A percentile compares a stretch with the other conserved stretches of the same genome.
Conservation (phyloP, 768 basidiomycete genomes). For the Boletus tylopilopsis region DNA sequence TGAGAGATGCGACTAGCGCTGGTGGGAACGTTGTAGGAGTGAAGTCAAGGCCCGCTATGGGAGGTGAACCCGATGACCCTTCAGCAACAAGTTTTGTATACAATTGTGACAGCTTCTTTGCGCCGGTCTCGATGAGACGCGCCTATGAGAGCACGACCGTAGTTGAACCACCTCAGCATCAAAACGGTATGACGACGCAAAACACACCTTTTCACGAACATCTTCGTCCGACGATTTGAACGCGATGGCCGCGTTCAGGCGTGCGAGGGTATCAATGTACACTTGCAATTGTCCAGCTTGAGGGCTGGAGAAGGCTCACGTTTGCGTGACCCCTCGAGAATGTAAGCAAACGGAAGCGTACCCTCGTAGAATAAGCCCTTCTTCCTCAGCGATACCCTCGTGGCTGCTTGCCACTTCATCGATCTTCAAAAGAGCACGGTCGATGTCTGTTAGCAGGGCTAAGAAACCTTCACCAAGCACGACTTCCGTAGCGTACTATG, state of each 20-base stretch:
- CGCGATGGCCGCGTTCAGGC: conserved; percentile 74
- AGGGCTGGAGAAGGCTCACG: conserved; percentile 43
- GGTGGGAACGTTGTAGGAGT: conserved; percentile 53
- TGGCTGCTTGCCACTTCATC: conserved; percentile 74
- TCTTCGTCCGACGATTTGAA: conserved; percentile 63
- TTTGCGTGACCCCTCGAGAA: background rate
- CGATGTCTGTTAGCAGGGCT: conserved; percentile 56
- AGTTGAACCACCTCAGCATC: background rate
- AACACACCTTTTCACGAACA: conserved; percentile 49
- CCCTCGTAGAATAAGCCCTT: conserved; percentile 77
- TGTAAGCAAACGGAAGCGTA: conserved; percentile 25
- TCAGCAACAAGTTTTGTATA: conserved; percentile 90
- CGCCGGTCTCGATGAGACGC: conserved; percentile 78
- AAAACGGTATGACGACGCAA: background rate
- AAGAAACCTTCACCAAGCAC: background rate
- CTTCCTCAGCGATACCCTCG: conserved; percentile 73
- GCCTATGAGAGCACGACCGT: conserved; percentile 38
- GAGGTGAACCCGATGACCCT: conserved; percentile 73
- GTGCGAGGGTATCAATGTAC: conserved; percentile 72
- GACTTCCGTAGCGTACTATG: conserved; percentile 50
- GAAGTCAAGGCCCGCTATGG: conserved; percentile 55
- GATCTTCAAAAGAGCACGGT: conserved; percentile 72
- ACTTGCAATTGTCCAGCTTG: conserved; percentile 59
- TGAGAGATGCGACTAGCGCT: conserved; percentile 48
- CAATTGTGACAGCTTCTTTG: conserved; percentile 75